These are phyloP conservation scores for Leptomonas seymouri DNA, from an alignment of 208 protist species.

Conservation along the genomic window DNA sequence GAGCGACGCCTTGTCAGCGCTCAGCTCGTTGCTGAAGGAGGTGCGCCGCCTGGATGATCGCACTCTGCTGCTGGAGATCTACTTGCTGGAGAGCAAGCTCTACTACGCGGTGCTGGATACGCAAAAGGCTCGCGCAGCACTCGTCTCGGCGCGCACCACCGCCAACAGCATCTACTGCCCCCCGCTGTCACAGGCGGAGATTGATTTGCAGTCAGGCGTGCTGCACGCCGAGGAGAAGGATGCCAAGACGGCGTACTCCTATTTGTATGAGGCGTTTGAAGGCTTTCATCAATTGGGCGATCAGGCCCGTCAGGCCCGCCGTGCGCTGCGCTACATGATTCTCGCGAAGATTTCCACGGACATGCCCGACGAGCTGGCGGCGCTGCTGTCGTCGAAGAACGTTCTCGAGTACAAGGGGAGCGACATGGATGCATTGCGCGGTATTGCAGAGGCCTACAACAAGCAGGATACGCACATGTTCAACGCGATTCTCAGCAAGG, in stretches of 20 bases:
- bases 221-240: constrained; percentile 98
- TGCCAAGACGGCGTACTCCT: constrained; percentile 98
- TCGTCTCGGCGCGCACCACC: constrained; percentile 97
- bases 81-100: constrained; percentile 96
- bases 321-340: constrained; percentile 98
- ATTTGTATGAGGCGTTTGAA: constrained; percentile 99
- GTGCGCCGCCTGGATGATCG: constrained; percentile 98
- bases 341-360: constrained; percentile 94
- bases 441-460: constrained; percentile 94
- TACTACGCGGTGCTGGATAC: constrained; percentile 95
- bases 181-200: constrained; percentile 97
- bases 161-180: constrained; percentile 99
- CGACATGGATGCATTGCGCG: constrained; percentile 94
- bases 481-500: constrained; percentile 72
- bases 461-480: constrained; percentile 95
- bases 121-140: constrained; percentile 93
- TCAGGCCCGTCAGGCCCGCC: constrained; percentile 80
- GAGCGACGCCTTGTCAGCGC: constrained; percentile 75
- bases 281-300: constrained; percentile 93
- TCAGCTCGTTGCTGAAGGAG: constrained; percentile 91
- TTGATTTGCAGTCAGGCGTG: constrained; percentile 97
- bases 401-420: constrained; percentile 94
- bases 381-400: constrained; percentile 82
- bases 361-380: constrained; percentile 71
- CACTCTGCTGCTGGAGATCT: constrained; percentile 97